Evolutionary conservation across 2,329 filamentous ascomycete genomes (phyloP), one percentile per base, ranked within the genome.

Genomic region (Ophiostoma himal-ulmi): DNA sequence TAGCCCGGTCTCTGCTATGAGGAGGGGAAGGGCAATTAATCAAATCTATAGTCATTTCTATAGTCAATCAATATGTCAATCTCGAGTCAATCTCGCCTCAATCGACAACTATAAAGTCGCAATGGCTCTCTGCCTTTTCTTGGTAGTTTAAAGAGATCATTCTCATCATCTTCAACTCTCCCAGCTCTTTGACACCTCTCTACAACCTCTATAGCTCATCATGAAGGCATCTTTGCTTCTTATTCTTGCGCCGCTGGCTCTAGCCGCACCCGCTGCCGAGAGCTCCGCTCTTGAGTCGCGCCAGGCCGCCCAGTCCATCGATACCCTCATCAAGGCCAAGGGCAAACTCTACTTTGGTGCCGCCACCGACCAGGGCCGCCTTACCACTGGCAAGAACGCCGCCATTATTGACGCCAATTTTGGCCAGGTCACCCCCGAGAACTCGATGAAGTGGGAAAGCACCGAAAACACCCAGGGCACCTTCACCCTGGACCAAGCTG

Each of bases 401-500:
- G 81, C 82, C 71, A 82, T 89, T 75, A 86, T 91, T 77, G 82
- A 83, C 73, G 80, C 81, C 69, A 81, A 89, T 77, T 91, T 90
- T 73, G 88, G 88, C 26, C 84, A 87, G 77, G 81, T 91, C 30
- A 90, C 88, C 0, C 84, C 85, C 1, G 89, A 91, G 81, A 91
- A 91, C 82, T 86, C 82, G 76, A 89, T 90, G 85, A 91, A 91
- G 79, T 91, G 88, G 88, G 86, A 89, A 74, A 79, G 83, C 44
- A 82, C 82, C 22, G 81, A 89, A 77, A 75, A 75, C n/a, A 76
- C 76, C 37, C 80, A 81, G 72, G 83, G 82, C 71, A 76, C 74
- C 1, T 91, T 88, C 82, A 86, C 80, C 73, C 89, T 88, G 74
- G 77, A 75, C 20, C 79, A 78, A n/a, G 83, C 86, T 14, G 88